Percentiles rank a stretch among this genome's conserved stretches.
Conservation (phyloP, 305 asterid genomes). For the Rubia tinctorum region DNA sequence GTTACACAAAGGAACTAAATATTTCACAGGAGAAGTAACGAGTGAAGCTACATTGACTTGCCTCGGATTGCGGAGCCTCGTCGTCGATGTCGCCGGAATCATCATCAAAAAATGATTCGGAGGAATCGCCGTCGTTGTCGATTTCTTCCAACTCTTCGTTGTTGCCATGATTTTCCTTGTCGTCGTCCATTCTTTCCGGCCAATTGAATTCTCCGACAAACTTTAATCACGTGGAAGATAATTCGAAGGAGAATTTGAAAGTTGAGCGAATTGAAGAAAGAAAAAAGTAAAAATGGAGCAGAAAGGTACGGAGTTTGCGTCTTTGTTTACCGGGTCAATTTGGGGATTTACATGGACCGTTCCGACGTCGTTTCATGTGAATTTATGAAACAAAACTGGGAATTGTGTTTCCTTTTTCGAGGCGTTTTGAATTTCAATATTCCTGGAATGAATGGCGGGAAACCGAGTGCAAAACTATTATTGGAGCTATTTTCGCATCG, state of each 20-base stretch:
- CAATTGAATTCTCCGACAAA: not conserved
- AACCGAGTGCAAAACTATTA: not conserved
- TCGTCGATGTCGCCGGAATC: conserved; percentile 36
- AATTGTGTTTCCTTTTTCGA: not conserved
- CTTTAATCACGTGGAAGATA: not conserved
- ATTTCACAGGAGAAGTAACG: not conserved
- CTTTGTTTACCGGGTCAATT: not conserved
- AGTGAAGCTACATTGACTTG: conserved; percentile 15
- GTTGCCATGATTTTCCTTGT: conserved; percentile 29
- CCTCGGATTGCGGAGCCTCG: conserved; percentile 50
- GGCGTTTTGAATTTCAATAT: not conserved
- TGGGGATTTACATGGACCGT: not conserved
- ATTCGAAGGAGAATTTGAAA: not conserved
- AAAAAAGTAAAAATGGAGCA: not conserved
- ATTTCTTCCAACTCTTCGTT: conserved; percentile 34
- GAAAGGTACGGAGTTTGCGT: not conserved
- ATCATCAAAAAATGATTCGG: conserved; percentile 35
- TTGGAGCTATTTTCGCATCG: too few species aligned
- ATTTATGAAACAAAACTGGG: not conserved
- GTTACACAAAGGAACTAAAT: not conserved
- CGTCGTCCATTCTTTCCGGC: conserved; percentile 30
- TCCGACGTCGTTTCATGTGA: not conserved
- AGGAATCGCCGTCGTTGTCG: conserved; percentile 38
- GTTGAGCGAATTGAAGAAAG: not conserved
- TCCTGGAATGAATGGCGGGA: not conserved